These are phyloP conservation scores for Russula foetens DNA, from an alignment of 768 basidiomycete species.

Conservation along the genomic window DNA sequence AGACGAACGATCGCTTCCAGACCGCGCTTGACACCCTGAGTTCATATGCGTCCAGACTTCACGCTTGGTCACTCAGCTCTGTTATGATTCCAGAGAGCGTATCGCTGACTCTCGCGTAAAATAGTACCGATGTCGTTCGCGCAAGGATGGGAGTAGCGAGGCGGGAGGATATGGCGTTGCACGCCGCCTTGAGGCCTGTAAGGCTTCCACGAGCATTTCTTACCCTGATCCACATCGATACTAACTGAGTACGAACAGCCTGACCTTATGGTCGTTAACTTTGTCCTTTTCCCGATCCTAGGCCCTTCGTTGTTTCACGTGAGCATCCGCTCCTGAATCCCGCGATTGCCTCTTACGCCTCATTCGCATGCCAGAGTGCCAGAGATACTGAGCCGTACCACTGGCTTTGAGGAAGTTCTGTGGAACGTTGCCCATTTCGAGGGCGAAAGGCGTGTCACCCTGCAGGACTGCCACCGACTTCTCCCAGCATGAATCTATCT, in stretches of 20 bases:
- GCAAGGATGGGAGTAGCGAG: not conserved
- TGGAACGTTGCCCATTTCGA: too few species aligned
- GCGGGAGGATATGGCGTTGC: too few species aligned
- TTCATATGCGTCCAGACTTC: not conserved
- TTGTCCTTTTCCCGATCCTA: not conserved
- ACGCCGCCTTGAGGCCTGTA: not conserved
- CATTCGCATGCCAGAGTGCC: too few species aligned
- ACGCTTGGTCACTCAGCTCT: not conserved
- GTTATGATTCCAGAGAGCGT: too few species aligned
- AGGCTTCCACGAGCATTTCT: too few species aligned
- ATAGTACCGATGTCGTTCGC: not conserved
- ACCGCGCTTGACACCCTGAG: not conserved
- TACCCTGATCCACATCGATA: not conserved
- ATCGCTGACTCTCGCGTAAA: too few species aligned
- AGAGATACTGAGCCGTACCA: too few species aligned
- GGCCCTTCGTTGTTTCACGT: not conserved
- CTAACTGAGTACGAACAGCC: not conserved
- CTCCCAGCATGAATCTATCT: too few species aligned
- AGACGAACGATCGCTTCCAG: not conserved
- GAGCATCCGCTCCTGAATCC: not conserved
- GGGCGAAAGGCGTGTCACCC: too few species aligned
- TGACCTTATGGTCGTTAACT: not conserved
- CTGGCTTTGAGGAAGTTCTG: too few species aligned
- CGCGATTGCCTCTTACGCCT: too few species aligned
- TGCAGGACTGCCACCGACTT: too few species aligned